Percentiles rank a stretch among this genome's conserved stretches.
phyloP scores from a whole-genome alignment of 495 filamentous ascomycete species.

The Cryomyces minteri region DNA sequence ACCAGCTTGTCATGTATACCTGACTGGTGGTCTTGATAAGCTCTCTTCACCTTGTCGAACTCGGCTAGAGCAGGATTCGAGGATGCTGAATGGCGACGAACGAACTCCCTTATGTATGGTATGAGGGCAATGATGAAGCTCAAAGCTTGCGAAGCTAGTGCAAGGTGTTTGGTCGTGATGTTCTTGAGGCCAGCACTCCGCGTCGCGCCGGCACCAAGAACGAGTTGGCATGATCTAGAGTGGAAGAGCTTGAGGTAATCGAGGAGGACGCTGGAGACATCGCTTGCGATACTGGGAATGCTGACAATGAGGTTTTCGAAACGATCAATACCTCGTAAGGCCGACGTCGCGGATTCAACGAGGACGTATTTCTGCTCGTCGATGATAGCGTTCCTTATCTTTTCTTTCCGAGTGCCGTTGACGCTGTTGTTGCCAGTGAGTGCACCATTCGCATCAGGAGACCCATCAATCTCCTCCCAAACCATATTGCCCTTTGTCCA shows the following conservation, averaged over 20 bases:
- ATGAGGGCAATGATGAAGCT: slow-evolving; percentile 76
- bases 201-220: slow-evolving; percentile 86
- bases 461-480: slow-evolving; percentile 29
- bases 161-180: slow-evolving; percentile 91
- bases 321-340: slow-evolving; percentile 60
- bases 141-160: slow-evolving; percentile 75
- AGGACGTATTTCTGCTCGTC: slow-evolving; percentile 78
- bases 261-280: slow-evolving; percentile 54
- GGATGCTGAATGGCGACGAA: slow-evolving; percentile 51
- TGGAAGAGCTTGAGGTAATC: slow-evolving; percentile 82
- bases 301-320: slow-evolving; percentile 68
- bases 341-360: slow-evolving; percentile 59
- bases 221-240: slow-evolving; percentile 79
- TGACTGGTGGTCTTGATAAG: slow-evolving; percentile 82
- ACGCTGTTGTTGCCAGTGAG: slow-evolving; percentile 11
- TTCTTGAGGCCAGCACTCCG: slow-evolving; percentile 83
- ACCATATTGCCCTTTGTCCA: slow-evolving; percentile 60
- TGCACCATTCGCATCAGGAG: slow-evolving; percentile 7
- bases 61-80: slow-evolving; percentile 51
- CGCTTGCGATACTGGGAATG: slow-evolving; percentile 73
- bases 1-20: slow-evolving; percentile 91
- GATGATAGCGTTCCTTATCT: slow-evolving; percentile 51
- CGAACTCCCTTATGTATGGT: slow-evolving; percentile 80
- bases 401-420: slow-evolving; percentile 40
- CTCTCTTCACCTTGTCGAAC: slow-evolving; percentile 80